Percentiles rank a stretch among this genome's conserved stretches.
These are phyloP conservation scores for Xylariaceae sp. DNA, from an alignment of 2,329 filamentous ascomycete genomes.

Conservation along the genomic window DNA sequence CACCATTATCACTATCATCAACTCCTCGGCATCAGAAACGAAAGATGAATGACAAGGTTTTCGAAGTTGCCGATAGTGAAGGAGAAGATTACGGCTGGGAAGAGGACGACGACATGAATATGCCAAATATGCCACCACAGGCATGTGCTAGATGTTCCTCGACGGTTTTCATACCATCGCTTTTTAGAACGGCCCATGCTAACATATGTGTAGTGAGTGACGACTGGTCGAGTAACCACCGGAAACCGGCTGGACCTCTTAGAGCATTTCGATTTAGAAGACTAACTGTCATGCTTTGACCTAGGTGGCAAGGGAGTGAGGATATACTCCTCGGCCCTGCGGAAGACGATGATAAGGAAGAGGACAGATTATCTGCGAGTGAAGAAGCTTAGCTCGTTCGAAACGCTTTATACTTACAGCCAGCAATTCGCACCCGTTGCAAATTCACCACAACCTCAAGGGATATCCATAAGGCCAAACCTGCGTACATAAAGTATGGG, in stretches of 20 bases:
- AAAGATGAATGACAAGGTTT: slow-evolving; percentile 59
- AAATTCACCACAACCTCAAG: too few species aligned
- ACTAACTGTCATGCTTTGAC: too few species aligned
- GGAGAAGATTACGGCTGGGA: slow-evolving; percentile 72
- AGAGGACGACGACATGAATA: slow-evolving; percentile 60
- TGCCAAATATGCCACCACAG: slow-evolving; percentile 60
- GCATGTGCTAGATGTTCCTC: too few species aligned
- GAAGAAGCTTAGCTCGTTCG: not conserved
- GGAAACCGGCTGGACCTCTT: too few species aligned
- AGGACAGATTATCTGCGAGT: slow-evolving; percentile 26
- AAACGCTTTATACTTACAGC: too few species aligned
- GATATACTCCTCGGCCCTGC: slow-evolving; percentile 54
- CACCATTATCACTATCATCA: slow-evolving; percentile 32
- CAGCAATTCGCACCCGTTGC: not conserved
- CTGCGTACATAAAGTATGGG: too few species aligned
- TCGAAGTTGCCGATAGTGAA: slow-evolving; percentile 61
- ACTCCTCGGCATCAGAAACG: slow-evolving; percentile 53
- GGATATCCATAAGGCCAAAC: too few species aligned
- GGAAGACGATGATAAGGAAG: slow-evolving; percentile 41
- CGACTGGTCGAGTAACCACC: too few species aligned
- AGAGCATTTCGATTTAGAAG: too few species aligned
- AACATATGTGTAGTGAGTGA: too few species aligned
- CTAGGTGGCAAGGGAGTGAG: slow-evolving; percentile 61
- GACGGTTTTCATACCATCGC: too few species aligned
- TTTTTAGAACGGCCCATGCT: too few species aligned